A percentile compares a stretch with the other conserved stretches of the same genome.
Evolutionary conservation across 495 filamentous ascomycete species (phyloP).

Genomic region (Penicillium desertorum): DNA sequence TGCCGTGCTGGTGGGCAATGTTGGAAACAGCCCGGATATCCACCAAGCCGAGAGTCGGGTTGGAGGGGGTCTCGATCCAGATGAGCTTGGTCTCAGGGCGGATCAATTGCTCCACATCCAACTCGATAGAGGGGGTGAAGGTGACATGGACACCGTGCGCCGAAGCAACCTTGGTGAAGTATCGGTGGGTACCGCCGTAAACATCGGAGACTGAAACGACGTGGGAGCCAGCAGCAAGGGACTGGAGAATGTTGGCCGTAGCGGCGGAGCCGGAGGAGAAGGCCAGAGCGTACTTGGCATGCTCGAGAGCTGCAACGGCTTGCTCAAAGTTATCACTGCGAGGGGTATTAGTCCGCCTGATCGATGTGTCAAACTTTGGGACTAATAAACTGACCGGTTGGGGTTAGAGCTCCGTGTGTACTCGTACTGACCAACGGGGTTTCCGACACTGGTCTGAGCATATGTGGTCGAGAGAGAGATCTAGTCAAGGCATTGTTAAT

Average conservation of each 20-base stretch:
- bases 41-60: slow-evolving; percentile 88
- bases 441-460: slow-evolving; percentile 79
- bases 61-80: slow-evolving; percentile 96
- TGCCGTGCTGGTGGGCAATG: slow-evolving; percentile 81
- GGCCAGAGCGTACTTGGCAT: slow-evolving; percentile 88
- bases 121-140: slow-evolving; percentile 87
- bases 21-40: slow-evolving; percentile 84
- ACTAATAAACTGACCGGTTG: slow-evolving; percentile 59
- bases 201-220: slow-evolving; percentile 95
- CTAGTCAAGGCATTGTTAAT: slow-evolving; percentile 37
- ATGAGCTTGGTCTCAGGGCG: slow-evolving; percentile 87
- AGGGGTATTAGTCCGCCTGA: not conserved
- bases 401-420: slow-evolving; percentile 92
- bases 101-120: slow-evolving; percentile 80
- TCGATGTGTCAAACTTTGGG: not conserved
- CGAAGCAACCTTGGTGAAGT: slow-evolving; percentile 96
- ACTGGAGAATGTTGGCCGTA: slow-evolving; percentile 90
- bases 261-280: slow-evolving; percentile 94
- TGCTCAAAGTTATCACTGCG: slow-evolving; percentile 81
- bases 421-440: slow-evolving; percentile 83
- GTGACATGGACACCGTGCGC: slow-evolving; percentile 94
- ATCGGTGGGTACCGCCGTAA: slow-evolving; percentile 95
- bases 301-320: slow-evolving; percentile 87
- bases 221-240: slow-evolving; percentile 86
- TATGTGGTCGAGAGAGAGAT: slow-evolving; percentile 96